Evolutionary conservation across 2,329 filamentous ascomycete species (phyloP).

Genomic region (Falciphora oryzae): DNA sequence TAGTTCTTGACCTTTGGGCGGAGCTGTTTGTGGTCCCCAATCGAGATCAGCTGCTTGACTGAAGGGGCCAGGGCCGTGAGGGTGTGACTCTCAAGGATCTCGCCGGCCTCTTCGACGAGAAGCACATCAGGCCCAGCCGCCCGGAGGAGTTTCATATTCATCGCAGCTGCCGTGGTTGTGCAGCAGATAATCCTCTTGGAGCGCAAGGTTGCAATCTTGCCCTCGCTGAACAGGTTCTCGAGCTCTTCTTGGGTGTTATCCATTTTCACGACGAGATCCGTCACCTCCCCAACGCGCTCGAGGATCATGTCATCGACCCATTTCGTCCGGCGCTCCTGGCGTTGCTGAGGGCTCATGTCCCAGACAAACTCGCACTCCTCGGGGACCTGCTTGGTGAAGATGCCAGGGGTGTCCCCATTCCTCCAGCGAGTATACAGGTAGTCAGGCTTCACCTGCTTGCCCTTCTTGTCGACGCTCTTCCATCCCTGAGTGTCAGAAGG

Average conservation of each 20-base stretch:
- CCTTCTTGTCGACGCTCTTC: slow-evolving; percentile 36
- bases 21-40: slow-evolving; percentile 69
- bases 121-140: slow-evolving; percentile 52
- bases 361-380: slow-evolving; percentile 38
- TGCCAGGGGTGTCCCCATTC: slow-evolving; percentile 37
- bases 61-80: slow-evolving; percentile 50
- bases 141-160: slow-evolving; percentile 48
- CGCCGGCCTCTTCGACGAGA: slow-evolving; percentile 67
- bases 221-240: slow-evolving; percentile 37
- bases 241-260: slow-evolving; percentile 36
- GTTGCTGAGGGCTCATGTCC: slow-evolving; percentile 35
- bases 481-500: slow-evolving; percentile 40
- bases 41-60: slow-evolving; percentile 60
- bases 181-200: slow-evolving; percentile 59
- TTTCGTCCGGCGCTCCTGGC: slow-evolving; percentile 27
- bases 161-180: slow-evolving; percentile 67
- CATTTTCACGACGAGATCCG: slow-evolving; percentile 31
- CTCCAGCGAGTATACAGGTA: slow-evolving; percentile 54
- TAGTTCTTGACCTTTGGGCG: slow-evolving; percentile 62
- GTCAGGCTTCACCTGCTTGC: slow-evolving; percentile 34
- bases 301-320: slow-evolving; percentile 42
- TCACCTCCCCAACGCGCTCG: slow-evolving; percentile 43
- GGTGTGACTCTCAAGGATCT: slow-evolving; percentile 64
- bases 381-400: slow-evolving; percentile 28
- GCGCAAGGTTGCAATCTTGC: slow-evolving; percentile 37